Evolutionary conservation across 2,329 filamentous ascomycete species (phyloP).

Genomic region (Diplocarpon mali): DNA sequence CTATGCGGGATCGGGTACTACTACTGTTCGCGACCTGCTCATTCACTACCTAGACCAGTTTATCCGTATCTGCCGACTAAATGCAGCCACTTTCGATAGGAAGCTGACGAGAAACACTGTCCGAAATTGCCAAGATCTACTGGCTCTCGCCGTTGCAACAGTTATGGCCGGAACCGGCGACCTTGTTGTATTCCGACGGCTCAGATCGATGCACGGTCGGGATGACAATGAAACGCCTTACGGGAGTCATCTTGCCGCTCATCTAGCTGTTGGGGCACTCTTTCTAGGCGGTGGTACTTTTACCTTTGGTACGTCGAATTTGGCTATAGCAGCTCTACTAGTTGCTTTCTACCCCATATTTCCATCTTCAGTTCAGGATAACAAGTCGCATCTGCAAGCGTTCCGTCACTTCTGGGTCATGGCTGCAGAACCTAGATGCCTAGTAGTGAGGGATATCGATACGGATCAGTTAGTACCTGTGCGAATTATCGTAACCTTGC

Average conservation of each 20-base stretch:
- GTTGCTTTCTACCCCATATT: slow-evolving; percentile 93
- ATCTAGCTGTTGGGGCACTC: slow-evolving; percentile 81
- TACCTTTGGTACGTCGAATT: slow-evolving; percentile 79
- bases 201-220: slow-evolving; percentile 80
- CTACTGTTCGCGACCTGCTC: slow-evolving; percentile 66
- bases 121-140: slow-evolving; percentile 80
- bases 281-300: slow-evolving; percentile 90
- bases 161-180: slow-evolving; percentile 97
- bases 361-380: slow-evolving; percentile 81
- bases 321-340: slow-evolving; percentile 76
- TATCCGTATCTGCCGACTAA: slow-evolving; percentile 61
- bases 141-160: slow-evolving; percentile 71
- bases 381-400: slow-evolving; percentile 87
- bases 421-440: slow-evolving; percentile 77
- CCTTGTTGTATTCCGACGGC: slow-evolving; percentile 68
- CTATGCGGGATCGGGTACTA: slow-evolving; percentile 62
- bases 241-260: slow-evolving; percentile 84
- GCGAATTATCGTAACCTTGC: slow-evolving; percentile 47
- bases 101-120: slow-evolving; percentile 74
- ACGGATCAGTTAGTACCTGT: slow-evolving; percentile 70
- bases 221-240: slow-evolving; percentile 78
- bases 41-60: slow-evolving; percentile 79
- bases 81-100: slow-evolving; percentile 55
- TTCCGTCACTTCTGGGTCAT: slow-evolving; percentile 97
- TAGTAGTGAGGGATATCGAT: slow-evolving; percentile 78